Evolutionary conservation across 768 basidiomycete genomes (phyloP).

Genomic region (Neoboletus magnificus): DNA sequence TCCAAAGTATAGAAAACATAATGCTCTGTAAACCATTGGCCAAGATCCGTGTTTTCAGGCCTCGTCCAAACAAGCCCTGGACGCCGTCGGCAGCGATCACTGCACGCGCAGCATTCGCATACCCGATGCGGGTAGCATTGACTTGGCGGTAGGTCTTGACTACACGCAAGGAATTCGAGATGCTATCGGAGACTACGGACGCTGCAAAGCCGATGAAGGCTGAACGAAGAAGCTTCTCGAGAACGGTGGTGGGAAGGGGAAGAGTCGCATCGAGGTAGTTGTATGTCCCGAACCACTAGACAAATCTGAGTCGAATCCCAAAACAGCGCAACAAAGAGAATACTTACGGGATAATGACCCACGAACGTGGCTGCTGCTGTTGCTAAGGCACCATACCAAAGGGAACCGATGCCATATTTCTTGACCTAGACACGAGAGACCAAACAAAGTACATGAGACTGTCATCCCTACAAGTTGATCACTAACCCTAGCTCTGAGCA

Average conservation of each 20-base stretch:
- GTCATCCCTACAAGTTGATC: not conserved
- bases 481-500: constrained; percentile 65
- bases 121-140: constrained; percentile 75
- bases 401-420: constrained; percentile 66
- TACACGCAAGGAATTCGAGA: constrained; percentile 87
- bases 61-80: constrained; percentile 81
- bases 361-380: constrained; percentile 94
- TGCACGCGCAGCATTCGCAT: constrained; percentile 69
- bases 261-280: constrained; percentile 70
- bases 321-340: not conserved
- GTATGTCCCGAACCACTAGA: constrained; percentile 81
- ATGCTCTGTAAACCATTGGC: constrained; percentile 91
- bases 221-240: constrained; percentile 67
- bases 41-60: constrained; percentile 83
- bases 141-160: constrained; percentile 97
- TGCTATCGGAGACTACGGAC: constrained; percentile 78
- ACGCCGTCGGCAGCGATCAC: constrained; percentile 76
- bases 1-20: constrained; percentile 92
- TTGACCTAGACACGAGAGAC: constrained; percentile 47
- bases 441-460: not conserved
- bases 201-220: constrained; percentile 91
- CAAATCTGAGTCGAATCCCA: constrained; percentile 2
- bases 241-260: constrained; percentile 49
- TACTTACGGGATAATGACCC: constrained; percentile 77
- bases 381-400: constrained; percentile 91